Evolutionary conservation across 495 filamentous ascomycete species (phyloP), one percentile per base, ranked within the genome.

Genomic region (Glarea lozoyensis): DNA sequence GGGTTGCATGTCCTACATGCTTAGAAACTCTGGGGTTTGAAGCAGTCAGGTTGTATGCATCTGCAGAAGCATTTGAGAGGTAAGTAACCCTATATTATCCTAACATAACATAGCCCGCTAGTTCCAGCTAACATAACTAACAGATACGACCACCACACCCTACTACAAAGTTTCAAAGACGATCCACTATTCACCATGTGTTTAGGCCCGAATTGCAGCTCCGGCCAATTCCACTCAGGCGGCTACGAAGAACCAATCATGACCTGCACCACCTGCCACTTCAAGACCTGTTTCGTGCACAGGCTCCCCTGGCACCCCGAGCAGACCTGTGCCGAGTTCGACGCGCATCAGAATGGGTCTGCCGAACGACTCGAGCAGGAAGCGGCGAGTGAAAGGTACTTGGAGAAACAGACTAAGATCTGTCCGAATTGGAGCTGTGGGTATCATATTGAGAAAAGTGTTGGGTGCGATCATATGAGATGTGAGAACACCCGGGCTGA

Each of bases 391-490:
- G 30, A 20, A 9, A 30, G 30, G 10, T 25, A 43, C 24, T 40
- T 43, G 9, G 13, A 21, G 4, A 2, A 35, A 5, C 22, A 35
- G 1, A 30, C 40, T 19, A 54, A 50, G 23, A 40, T 25, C 9
- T 43, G 39, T 19, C 41, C 41, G 2, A 29, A 45, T 17, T 31
- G 31, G 4, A 3, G n/a, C 10, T 54, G 47, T 33, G 27, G 41
- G 2, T 13, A 32, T 19, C 23, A 22, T 4, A 43, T 50, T 12
- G 25, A 19, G n/a, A 54, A 54, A 31, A 45, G 30, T 22, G 27
- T 29, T n/a, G 50, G 50, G 5, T 54, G 50, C 24, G 46, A 54
- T 40, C 45, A 42, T 21, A 54, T 54, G 50, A 50, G 25, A 4
- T 50, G 40, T 50, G 30, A 34, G 47, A 44, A 13, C 18, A 2